phyloP scores from a whole-genome alignment of 805 yeast genomes.

The Candida xiaguanensis region DNA sequence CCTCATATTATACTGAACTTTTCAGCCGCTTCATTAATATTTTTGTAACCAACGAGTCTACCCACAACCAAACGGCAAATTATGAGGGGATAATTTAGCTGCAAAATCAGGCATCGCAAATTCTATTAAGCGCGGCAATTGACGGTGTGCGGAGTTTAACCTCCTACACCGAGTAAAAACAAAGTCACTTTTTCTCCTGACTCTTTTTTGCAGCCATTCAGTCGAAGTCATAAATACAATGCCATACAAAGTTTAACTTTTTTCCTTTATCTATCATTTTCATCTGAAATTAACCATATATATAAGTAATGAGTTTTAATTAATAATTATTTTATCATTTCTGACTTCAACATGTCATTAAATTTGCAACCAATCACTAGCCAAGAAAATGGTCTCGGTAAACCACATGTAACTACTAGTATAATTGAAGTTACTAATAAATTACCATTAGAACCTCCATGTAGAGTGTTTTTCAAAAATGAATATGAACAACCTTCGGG shows the following conservation, averaged over 20 bases:
- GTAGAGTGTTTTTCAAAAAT: conserved; percentile 44
- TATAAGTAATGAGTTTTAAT: neutral
- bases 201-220: neutral
- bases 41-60: no score
- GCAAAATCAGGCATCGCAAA: neutral
- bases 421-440: conserved; percentile 34
- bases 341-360: conserved; percentile 10
- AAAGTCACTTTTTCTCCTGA: neutral
- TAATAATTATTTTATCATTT: neutral
- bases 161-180: neutral
- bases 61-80: no score
- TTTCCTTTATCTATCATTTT: neutral
- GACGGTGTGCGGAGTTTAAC: neutral
- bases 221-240: neutral
- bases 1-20: no score
- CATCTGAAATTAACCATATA: neutral
- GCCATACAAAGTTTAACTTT: neutral
- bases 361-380: conserved; percentile 8
- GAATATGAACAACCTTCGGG: conserved; percentile 56
- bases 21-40: no score
- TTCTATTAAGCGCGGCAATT: neutral
- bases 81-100: no score
- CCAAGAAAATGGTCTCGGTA: neutral
- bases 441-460: conserved; percentile 32
- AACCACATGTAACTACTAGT: conserved; percentile 33